These are phyloP conservation scores for Nemania diffusa DNA, from an alignment of 2,329 filamentous ascomycete genomes.

Conservation along the genomic window DNA sequence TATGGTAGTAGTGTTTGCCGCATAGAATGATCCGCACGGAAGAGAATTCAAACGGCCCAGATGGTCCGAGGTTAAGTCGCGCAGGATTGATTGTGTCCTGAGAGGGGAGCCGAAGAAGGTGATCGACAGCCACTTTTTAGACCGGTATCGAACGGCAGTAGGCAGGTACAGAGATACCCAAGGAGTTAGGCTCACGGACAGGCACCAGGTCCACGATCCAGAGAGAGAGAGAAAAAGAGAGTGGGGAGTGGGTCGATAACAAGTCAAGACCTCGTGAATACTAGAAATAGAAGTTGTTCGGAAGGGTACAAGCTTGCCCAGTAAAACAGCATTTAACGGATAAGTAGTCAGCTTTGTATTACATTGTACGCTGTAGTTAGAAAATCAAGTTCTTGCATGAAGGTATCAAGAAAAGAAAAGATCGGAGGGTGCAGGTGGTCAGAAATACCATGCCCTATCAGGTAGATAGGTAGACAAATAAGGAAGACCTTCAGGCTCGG, in stretches of 20 bases:
- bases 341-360: neutral
- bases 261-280: neutral
- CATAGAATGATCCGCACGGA: neutral
- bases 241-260: neutral
- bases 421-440: neutral
- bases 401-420: neutral
- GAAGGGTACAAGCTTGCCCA: neutral
- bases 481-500: constrained; percentile 11
- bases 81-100: constrained; percentile 7
- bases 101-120: constrained; percentile 13
- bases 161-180: constrained; percentile 5
- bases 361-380: neutral
- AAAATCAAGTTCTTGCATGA: neutral
- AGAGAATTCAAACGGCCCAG: neutral
- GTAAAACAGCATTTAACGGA: neutral
- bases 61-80: neutral
- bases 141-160: constrained; percentile 10
- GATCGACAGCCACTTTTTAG: constrained; percentile 11
- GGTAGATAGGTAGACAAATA: neutral
- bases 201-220: neutral
- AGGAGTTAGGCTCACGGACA: constrained; percentile 9
- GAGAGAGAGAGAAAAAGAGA: neutral
- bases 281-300: neutral
- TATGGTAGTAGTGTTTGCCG: neutral
- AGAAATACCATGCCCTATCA: neutral